Base-by-base conservation (phyloP, 805 yeast species). In the Kodamaea leandrae region DNA sequence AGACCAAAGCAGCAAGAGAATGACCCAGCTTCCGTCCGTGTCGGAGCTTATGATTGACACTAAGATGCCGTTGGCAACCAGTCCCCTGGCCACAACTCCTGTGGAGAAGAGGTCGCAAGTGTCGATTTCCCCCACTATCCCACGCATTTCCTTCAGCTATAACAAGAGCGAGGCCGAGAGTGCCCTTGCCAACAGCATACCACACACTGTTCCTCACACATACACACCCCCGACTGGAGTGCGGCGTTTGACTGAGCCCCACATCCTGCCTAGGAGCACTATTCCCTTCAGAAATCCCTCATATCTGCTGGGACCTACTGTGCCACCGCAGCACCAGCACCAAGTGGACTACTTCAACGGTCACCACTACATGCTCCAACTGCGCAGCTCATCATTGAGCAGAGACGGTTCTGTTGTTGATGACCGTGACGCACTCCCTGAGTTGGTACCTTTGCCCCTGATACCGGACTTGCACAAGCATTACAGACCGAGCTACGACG, bases 1-100 rank as follows among this genome's bases (percentile, higher is more conserved):
- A n/a, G 15, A 14, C 37, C 21, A 27, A 13, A 36, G 19, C 29
- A 13, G n/a, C n/a, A n/a, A n/a, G 7, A 32, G 18, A 26, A 48
- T 48, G 51, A 42, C 51, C 16, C 61, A 53, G 45, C 52, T 56
- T 40, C 61, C 61, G 24, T 55, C 60, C 13, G 61, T 56, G 24
- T 48, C 55, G 34, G 61, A 56, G 39, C 46, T 56, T 36, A 52
- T 55, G 51, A 52, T 52, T 15, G 44, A 50, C 21, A 48, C 58
- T 20, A 42, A 38, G 29, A 24, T 12, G 24, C 37, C 17, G 7
- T 10, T 30, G 21, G 20, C 36, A n/a, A 13, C 39, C 32, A 14
- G 18, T 9, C 25, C 10, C 34, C 26, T 16, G 32, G 18, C 18
- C 34, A 14, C 28, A 24, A 24, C 24, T 9, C n/a, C 32, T 23